These are phyloP conservation scores for Lodderomyces pseudojiufengensis DNA, from an alignment of 1,139 yeast genomes.

Conservation along the genomic window DNA sequence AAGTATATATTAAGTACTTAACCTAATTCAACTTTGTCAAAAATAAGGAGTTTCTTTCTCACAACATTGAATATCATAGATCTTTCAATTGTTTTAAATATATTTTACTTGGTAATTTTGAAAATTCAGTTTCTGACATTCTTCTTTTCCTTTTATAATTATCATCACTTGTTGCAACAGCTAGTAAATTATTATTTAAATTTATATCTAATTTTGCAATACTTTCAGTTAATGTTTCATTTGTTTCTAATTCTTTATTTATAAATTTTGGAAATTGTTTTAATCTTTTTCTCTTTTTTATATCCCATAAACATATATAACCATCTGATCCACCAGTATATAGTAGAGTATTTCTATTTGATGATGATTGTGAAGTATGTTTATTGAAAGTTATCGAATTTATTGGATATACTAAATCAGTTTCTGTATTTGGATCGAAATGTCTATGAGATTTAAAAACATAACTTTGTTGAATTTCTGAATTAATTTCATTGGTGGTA, in stretches of 20 bases:
- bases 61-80: no score
- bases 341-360: conserved; percentile 20
- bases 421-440: conserved; percentile 36
- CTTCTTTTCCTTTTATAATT: conserved; percentile 33
- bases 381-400: conserved; percentile 61
- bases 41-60: no score
- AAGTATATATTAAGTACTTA: no score
- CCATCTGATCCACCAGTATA: conserved; percentile 84
- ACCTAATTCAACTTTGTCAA: no score
- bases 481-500: conserved; percentile 42
- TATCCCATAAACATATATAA: conserved; percentile 74
- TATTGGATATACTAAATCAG: conserved; percentile 73
- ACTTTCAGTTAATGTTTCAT: conserved; percentile 17
- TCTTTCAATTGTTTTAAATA: conserved; percentile 9
- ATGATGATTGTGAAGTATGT: conserved; percentile 25
- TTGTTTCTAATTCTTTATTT: conserved; percentile 14
- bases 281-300: conserved; percentile 55
- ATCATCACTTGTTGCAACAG: conserved; percentile 65
- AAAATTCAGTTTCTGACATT: conserved; percentile 13
- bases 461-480: conserved; percentile 50
- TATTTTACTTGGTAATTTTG: conserved; percentile 12
- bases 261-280: conserved; percentile 52
- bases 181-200: conserved; percentile 34
- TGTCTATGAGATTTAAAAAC: conserved; percentile 83
- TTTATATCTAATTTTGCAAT: conserved; percentile 50